phyloP scores from a whole-genome alignment of 108 stramenopile genomes.

The Mayamaea pseudoterrestris region DNA sequence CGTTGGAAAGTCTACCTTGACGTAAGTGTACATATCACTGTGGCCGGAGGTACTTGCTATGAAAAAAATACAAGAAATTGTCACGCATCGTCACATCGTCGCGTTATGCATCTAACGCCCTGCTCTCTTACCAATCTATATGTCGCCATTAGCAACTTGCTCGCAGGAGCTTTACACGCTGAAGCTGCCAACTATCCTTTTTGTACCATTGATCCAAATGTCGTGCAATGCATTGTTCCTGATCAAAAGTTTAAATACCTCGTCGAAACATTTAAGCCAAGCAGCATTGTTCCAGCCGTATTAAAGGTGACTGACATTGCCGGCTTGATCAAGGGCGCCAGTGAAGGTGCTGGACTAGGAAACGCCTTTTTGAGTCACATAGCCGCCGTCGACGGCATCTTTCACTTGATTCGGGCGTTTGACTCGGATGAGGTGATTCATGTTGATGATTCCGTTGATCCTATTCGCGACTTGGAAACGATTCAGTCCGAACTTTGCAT shows the following conservation, averaged over 20 bases:
- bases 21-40: too few species aligned
- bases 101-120: too few species aligned
- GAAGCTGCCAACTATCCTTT: conserved; percentile 79
- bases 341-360: conserved; percentile 97
- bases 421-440: conserved; percentile 95
- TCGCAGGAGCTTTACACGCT: conserved; percentile 73
- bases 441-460: conserved; percentile 98
- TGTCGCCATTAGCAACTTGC: too few species aligned
- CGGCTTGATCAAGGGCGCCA: conserved; percentile 94
- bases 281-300: conserved; percentile 81
- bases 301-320: conserved; percentile 98
- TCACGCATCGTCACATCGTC: too few species aligned
- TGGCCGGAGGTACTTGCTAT: too few species aligned
- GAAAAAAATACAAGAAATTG: too few species aligned
- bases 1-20: conserved; percentile 91
- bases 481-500: conserved; percentile 93
- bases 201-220: conserved; percentile 97
- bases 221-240: conserved; percentile 89
- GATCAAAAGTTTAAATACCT: conserved; percentile 98
- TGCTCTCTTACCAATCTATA: too few species aligned
- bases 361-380: conserved; percentile 98
- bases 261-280: conserved; percentile 73
- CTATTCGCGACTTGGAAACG: conserved; percentile 97
- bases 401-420: conserved; percentile 95
- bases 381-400: conserved; percentile 96